phyloP scores from a whole-genome alignment of 768 basidiomycete genomes.

The Kwoniella dejecticola region DNA sequence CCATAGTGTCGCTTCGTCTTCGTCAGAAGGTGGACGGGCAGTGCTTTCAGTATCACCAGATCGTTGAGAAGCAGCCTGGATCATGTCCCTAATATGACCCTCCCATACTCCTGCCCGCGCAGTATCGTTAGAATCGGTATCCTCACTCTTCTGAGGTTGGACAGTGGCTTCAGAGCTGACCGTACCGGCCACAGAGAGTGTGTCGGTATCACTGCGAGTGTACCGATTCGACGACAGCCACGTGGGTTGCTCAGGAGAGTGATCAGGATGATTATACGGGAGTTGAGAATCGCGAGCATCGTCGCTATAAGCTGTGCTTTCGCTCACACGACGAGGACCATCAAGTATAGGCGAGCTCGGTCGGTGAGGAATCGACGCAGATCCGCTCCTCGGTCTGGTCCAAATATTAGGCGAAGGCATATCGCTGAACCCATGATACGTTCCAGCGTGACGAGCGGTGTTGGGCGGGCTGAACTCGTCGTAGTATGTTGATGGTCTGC shows the following conservation, averaged over 20 bases:
- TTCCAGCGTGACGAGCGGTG: constrained; percentile 18
- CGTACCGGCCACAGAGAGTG: constrained; percentile 35
- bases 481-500: constrained; percentile 37
- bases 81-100: constrained; percentile 36
- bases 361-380: constrained; percentile 19
- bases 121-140: constrained; percentile 49
- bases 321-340: constrained; percentile 31
- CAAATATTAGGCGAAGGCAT: constrained; percentile 6
- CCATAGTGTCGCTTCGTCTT: constrained; percentile 52
- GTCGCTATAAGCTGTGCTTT: constrained; percentile 17
- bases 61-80: constrained; percentile 18
- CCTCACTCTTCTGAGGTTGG: constrained; percentile 27
- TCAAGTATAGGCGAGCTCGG: constrained; percentile 7
- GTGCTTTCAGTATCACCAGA: constrained; percentile 8
- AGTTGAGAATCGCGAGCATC: constrained; percentile 29
- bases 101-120: constrained; percentile 45
- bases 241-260: constrained; percentile 25
- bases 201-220: constrained; percentile 26
- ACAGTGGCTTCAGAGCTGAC: constrained; percentile 42
- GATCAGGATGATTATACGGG: constrained; percentile 23
- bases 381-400: constrained; percentile 30
- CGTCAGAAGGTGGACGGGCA: constrained; percentile 25
- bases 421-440: constrained; percentile 1
- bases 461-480: constrained; percentile 32
- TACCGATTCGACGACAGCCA: constrained; percentile 25